phyloP scores from a whole-genome alignment of 2,329 filamentous ascomycete genomes.

The Pseudogymnoascus verrucosus region DNA sequence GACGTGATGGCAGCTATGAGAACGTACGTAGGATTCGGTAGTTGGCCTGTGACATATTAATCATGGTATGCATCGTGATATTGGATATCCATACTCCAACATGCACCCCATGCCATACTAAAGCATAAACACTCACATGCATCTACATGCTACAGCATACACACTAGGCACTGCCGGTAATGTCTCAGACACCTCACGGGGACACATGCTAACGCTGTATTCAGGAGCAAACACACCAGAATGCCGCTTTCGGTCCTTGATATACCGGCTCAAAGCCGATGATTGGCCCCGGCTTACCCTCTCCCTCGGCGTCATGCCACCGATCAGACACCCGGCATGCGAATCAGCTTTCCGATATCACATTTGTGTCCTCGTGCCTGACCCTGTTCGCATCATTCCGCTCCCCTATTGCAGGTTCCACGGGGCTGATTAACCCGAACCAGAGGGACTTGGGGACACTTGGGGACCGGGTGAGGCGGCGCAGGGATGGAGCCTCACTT shows the following conservation, averaged over 20 bases:
- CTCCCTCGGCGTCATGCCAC: background rate
- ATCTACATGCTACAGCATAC: background rate
- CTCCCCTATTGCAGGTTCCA: background rate
- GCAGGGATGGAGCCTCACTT: background rate
- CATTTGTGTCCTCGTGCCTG: constrained; percentile 1
- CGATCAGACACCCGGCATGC: background rate
- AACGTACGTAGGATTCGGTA: background rate
- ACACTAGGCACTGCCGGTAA: background rate
- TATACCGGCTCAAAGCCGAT: background rate
- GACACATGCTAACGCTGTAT: constrained; percentile 4
- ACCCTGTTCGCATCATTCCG: background rate
- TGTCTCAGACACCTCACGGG: background rate
- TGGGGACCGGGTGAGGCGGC: background rate
- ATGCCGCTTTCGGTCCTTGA: background rate
- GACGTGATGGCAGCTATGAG: background rate
- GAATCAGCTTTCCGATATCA: background rate
- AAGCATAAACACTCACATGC: background rate
- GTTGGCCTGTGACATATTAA: background rate
- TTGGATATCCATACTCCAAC: background rate
- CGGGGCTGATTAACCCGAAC: constrained; percentile 2
- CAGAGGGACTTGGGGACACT: background rate
- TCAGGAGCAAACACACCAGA: background rate
- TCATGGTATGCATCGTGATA: background rate
- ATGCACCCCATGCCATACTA: background rate
- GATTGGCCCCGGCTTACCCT: background rate